Percentiles rank a stretch among this genome's conserved stretches.
phyloP scores from a whole-genome alignment of 192 early-diverging fungal genomes.

The Spizellomyces sp. region DNA sequence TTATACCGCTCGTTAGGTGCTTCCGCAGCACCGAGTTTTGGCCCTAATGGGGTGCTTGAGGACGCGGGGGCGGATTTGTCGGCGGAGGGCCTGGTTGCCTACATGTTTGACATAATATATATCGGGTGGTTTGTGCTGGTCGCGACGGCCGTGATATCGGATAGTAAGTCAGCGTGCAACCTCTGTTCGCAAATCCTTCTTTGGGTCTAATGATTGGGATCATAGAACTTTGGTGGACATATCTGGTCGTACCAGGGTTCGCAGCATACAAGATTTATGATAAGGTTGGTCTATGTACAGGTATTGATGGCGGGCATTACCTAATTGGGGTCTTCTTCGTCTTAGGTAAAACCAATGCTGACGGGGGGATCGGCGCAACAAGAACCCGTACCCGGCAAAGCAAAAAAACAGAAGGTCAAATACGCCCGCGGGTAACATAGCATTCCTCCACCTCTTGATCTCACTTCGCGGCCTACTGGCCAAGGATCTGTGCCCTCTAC shows the following conservation, averaged over 20 bases:
- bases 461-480: too few species aligned
- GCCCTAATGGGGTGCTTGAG: slow-evolving; percentile 40
- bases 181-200: slow-evolving; percentile 3
- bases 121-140: slow-evolving; percentile 79
- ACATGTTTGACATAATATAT: slow-evolving; percentile 86
- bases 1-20: slow-evolving; percentile 52
- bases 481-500: slow-evolving; percentile 26
- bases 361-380: too few species aligned
- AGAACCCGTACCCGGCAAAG: neutral
- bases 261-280: slow-evolving; percentile 52
- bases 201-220: neutral
- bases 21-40: slow-evolving; percentile 50
- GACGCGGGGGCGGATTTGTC: slow-evolving; percentile 54
- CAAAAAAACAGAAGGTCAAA: slow-evolving; percentile 18
- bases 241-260: slow-evolving; percentile 51
- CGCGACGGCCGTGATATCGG: slow-evolving; percentile 59
- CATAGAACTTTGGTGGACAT: slow-evolving; percentile 36
- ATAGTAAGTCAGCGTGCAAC: slow-evolving; percentile 57
- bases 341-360: neutral
- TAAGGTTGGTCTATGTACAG: slow-evolving; percentile 21
- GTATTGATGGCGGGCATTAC: too few species aligned
- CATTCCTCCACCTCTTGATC: too few species aligned
- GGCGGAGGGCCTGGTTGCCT: slow-evolving; percentile 56
- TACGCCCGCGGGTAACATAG: neutral
- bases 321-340: neutral